These are phyloP conservation scores for Nannochloris sp. DNA, from an alignment of 139 green algal species.

Conservation along the genomic window DNA sequence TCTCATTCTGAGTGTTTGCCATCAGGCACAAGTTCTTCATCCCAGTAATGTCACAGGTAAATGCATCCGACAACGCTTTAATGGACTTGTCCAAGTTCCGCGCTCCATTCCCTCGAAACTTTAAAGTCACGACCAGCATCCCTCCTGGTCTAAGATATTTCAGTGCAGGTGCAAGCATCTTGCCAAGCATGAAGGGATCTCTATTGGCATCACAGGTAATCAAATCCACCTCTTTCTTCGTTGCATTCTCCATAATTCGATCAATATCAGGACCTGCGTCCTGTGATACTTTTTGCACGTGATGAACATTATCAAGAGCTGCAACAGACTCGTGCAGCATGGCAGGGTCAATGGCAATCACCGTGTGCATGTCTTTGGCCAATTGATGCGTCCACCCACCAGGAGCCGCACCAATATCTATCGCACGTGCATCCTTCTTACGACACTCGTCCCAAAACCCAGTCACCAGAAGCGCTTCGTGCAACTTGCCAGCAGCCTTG, in stretches of 20 bases:
- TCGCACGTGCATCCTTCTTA: background rate
- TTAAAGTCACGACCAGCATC: slow-evolving; percentile 4
- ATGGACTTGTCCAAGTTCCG: background rate
- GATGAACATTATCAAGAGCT: slow-evolving; percentile 7
- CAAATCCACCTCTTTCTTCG: background rate
- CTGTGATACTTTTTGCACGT: background rate
- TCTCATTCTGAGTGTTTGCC: slow-evolving; percentile 8
- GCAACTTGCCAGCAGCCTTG: slow-evolving; percentile 9
- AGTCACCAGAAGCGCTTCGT: background rate
- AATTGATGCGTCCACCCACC: slow-evolving; percentile 17
- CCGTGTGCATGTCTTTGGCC: background rate
- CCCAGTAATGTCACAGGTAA: background rate
- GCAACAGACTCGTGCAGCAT: background rate
- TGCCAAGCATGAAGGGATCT: background rate
- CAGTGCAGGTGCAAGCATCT: background rate
- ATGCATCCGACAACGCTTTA: background rate
- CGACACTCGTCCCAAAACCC: background rate
- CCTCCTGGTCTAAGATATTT: background rate
- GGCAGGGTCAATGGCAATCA: slow-evolving; percentile 20
- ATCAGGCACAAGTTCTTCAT: background rate
- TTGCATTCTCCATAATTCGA: background rate
- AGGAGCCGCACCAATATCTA: slow-evolving; percentile 23
- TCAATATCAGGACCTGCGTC: slow-evolving; percentile 4
- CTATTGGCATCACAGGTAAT: slow-evolving; percentile 5
- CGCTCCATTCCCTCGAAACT: slow-evolving; percentile 6